These are phyloP conservation scores for Neurospora sp. DNA, from an alignment of 495 filamentous ascomycete genomes.

Conservation along the genomic window DNA sequence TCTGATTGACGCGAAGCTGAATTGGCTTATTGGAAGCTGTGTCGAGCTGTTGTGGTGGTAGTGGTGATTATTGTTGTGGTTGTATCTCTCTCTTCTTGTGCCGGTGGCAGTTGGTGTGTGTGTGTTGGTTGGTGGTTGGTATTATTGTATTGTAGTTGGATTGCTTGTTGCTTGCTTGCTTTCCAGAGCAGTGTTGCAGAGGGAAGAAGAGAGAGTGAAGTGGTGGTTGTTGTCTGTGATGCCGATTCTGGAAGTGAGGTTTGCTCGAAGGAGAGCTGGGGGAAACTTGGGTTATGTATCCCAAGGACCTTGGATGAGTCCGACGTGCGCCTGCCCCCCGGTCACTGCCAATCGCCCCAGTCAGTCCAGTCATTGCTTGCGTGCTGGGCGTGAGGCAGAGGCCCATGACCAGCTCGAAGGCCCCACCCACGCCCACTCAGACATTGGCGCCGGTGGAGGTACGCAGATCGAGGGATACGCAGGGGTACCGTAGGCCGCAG, in stretches of 20 bases:
- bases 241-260: slow-evolving; percentile 15
- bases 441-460: slow-evolving; percentile 19
- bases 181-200: slow-evolving; percentile 4
- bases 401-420: slow-evolving; percentile 28
- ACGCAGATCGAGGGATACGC: slow-evolving; percentile 6
- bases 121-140: neutral
- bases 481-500: slow-evolving; percentile 12
- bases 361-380: slow-evolving; percentile 11
- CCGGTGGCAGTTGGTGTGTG: neutral
- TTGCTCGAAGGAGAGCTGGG: slow-evolving; percentile 15
- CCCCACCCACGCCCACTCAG: slow-evolving; percentile 19
- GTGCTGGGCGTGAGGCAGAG: slow-evolving; percentile 15
- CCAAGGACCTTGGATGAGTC: slow-evolving; percentile 1
- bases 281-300: slow-evolving; percentile 24
- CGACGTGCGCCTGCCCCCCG: slow-evolving; percentile 6
- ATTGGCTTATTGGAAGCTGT: neutral
- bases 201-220: slow-evolving; percentile 14
- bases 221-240: slow-evolving; percentile 16
- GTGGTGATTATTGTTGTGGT: neutral
- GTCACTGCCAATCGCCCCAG: slow-evolving; percentile 9
- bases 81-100: neutral
- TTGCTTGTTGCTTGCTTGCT: neutral
- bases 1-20: neutral
- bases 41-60: neutral
- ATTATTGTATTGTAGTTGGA: slow-evolving; percentile 1